These are phyloP conservation scores for Boeremia exigua DNA, from an alignment of 2,329 filamentous ascomycete species.

Conservation along the genomic window DNA sequence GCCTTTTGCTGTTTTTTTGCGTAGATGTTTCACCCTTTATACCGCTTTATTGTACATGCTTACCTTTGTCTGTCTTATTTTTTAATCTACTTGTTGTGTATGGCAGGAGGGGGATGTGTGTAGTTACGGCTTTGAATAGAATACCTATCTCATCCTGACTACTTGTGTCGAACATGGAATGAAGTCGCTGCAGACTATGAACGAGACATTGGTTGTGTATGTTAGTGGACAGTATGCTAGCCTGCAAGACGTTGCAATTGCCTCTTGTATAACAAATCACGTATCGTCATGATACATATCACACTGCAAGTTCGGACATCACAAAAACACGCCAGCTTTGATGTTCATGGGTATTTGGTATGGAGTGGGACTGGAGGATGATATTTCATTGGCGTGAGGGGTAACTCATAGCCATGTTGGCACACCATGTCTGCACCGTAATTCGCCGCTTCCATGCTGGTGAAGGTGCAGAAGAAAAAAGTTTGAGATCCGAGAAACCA, in stretches of 20 bases:
- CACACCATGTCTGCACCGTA: conserved; percentile 45
- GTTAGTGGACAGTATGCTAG: too few species aligned
- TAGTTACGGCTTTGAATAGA: conserved; percentile 4
- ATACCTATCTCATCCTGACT: not conserved
- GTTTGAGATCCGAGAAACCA: conserved; percentile 49
- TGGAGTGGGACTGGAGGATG: conserved; percentile 31
- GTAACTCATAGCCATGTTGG: conserved; percentile 45
- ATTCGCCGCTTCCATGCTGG: conserved; percentile 48
- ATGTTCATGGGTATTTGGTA: conserved; percentile 18
- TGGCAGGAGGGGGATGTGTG: not conserved
- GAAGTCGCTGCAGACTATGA: too few species aligned
- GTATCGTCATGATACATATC: too few species aligned
- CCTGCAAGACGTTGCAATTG: too few species aligned
- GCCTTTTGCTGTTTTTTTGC: conserved; percentile 5
- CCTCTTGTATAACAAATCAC: too few species aligned
- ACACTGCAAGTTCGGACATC: too few species aligned
- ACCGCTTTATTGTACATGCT: conserved; percentile 29
- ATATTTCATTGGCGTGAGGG: conserved; percentile 46
- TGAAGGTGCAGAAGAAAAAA: conserved; percentile 49
- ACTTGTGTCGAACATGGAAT: not conserved
- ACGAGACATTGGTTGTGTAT: too few species aligned
- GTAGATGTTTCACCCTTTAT: conserved; percentile 20
- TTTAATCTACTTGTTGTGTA: conserved; percentile 15
- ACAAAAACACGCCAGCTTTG: too few species aligned
- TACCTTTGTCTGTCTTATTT: conserved; percentile 18